Conservation (phyloP, 2,329 filamentous ascomycete genomes). For the Dryadomyces quercus-mongolicae region DNA sequence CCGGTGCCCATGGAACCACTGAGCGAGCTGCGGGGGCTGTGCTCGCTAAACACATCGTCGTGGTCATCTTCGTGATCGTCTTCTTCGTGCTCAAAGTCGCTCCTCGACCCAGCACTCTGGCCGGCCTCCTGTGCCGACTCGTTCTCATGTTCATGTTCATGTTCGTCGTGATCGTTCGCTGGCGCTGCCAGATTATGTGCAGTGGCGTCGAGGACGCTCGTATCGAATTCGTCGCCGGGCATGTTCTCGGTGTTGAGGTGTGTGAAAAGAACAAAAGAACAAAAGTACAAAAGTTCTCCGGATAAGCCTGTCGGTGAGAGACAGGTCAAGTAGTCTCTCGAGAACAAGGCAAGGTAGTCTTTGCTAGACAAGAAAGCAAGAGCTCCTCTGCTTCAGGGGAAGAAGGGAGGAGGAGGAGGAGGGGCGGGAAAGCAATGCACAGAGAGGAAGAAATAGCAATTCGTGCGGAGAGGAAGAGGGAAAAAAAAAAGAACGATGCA, state of each 20-base stretch:
- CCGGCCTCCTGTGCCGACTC: not conserved
- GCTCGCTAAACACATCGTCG: constrained; percentile 47
- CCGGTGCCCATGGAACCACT: constrained; percentile 20
- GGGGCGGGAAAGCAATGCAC: no score
- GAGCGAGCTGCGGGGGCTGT: constrained; percentile 43
- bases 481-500: not conserved
- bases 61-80: constrained; percentile 38
- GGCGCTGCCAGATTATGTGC: not conserved
- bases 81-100: constrained; percentile 19
- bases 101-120: constrained; percentile 1
- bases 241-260: no score
- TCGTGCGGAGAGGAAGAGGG: no score
- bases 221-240: not conserved
- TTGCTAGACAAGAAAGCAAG: no score
- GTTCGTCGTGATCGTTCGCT: not conserved
- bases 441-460: no score
- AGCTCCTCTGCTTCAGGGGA: no score
- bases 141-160: constrained; percentile 8
- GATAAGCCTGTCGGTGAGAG: no score
- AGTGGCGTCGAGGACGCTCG: not conserved
- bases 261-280: no score
- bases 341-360: no score
- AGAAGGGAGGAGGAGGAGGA: no score
- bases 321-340: no score
- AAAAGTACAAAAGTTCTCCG: no score